A percentile compares a stretch with the other conserved stretches of the same genome.
These are phyloP conservation scores for Penicillium argentinense DNA, from an alignment of 495 filamentous ascomycete species.

Conservation along the genomic window DNA sequence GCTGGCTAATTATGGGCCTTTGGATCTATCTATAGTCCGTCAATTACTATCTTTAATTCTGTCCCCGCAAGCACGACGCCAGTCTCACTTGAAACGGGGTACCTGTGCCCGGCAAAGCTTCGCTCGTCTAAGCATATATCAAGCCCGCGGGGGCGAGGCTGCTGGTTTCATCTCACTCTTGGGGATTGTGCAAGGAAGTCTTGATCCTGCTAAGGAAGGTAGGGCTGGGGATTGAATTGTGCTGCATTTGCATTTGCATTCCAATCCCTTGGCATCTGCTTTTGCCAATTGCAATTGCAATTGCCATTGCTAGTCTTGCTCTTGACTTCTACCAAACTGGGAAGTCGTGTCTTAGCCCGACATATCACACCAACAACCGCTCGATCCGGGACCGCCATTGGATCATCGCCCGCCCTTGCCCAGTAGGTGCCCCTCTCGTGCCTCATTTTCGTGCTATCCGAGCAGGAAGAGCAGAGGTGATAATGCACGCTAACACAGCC, in stretches of 20 bases:
- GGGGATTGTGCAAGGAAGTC: too few species aligned
- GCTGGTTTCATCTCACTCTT: too few species aligned
- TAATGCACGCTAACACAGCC: constrained; percentile 16
- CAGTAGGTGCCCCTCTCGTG: constrained; percentile 20
- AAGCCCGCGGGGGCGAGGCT: not conserved
- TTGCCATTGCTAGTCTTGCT: not conserved
- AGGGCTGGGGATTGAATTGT: too few species aligned
- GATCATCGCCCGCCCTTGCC: constrained; percentile 12
- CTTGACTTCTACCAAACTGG: not conserved
- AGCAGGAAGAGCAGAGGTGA: too few species aligned
- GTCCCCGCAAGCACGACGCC: constrained; percentile 4
- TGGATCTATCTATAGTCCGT: constrained; percentile 29
- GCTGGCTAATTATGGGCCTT: constrained; percentile 26
- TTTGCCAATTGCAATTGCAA: constrained; percentile 1
- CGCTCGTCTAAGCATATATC: constrained; percentile 18
- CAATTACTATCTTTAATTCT: constrained; percentile 25
- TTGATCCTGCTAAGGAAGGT: too few species aligned
- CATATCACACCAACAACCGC: constrained; percentile 11
- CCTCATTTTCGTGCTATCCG: too few species aligned
- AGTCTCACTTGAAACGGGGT: constrained; percentile 23
- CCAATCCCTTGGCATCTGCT: not conserved
- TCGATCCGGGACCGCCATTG: constrained; percentile 5
- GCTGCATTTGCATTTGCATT: too few species aligned
- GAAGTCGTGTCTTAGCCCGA: not conserved
- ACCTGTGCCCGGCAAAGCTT: constrained; percentile 22